A percentile compares a stretch with the other conserved stretches of the same genome.
Evolutionary conservation across 805 yeast species (phyloP).

Genomic region (Torulaspora delbrueckii): DNA sequence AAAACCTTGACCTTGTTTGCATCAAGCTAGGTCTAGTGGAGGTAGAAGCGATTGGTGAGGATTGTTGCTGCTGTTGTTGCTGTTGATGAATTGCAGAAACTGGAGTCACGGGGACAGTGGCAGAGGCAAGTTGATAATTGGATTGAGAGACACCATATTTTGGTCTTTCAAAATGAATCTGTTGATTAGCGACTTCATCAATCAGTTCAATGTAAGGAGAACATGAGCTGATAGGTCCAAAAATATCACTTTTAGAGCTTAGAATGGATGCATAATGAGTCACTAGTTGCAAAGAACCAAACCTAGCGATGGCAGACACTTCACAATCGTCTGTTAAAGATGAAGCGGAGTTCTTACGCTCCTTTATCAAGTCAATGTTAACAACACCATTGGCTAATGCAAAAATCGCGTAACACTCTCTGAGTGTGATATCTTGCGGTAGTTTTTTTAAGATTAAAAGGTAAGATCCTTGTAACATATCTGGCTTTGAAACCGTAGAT

Average conservation of each 20-base stretch:
- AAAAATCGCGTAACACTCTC: conserved; percentile 66
- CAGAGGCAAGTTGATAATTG: conserved; percentile 11
- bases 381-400: conserved; percentile 63
- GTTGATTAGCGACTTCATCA: conserved; percentile 34
- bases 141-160: conserved; percentile 16
- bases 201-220: conserved; percentile 40
- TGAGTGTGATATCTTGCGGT: conserved; percentile 56
- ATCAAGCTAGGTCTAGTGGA: conserved; percentile 52
- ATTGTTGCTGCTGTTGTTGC: conserved; percentile 16
- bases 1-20: conserved; percentile 59
- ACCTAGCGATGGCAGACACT: conserved; percentile 43
- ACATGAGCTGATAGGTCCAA: conserved; percentile 46
- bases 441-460: conserved; percentile 47
- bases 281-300: conserved; percentile 43
- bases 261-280: conserved; percentile 39
- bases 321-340: conserved; percentile 14
- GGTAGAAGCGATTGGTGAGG: conserved; percentile 28
- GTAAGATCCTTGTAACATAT: conserved; percentile 20
- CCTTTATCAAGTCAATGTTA: conserved; percentile 44
- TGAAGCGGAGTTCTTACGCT: conserved; percentile 10
- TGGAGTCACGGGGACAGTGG: conserved; percentile 10
- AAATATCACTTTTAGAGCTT: conserved; percentile 40
- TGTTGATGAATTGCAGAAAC: conserved; percentile 11
- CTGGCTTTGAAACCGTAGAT: neutral
- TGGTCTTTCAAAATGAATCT: conserved; percentile 21